Evolutionary conservation across 2,329 filamentous ascomycete genomes (phyloP), one percentile per base, ranked within the genome.

Genomic region (Aureobasidium sp.): DNA sequence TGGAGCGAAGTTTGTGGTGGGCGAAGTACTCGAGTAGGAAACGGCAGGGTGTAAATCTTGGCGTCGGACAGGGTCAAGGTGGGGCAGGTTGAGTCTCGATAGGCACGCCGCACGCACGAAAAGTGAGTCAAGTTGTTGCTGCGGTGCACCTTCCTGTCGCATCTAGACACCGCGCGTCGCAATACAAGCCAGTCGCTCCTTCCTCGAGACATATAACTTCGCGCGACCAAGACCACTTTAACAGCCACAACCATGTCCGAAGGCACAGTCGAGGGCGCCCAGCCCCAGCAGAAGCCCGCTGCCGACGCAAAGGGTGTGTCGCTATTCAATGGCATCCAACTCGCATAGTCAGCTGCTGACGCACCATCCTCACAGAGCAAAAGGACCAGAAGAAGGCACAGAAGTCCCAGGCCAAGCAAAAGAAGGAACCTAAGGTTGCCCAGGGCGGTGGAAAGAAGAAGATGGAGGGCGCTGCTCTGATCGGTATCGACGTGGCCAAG

Each of bases 401-500:
- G 34, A 71, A 72, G 63, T 41, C 61, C 14, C 63, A 65, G 48
- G 63, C 56, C 49, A 70, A 71, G 64, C 64, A 68, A 42, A 68
- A 52, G 49, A 57, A 64, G 56, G 63, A 60, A 22, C 34, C 57
- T 15, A 51, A 58, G 31, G 41, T 42, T 11, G 41, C 56, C 9
- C 61, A 65, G 41, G 66, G 66, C 27, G 62, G 61, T 42, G 68
- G 63, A 66, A 69, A 65, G 70, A 73, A 74, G 68, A 73, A 78
- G 76, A 81, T 79, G 51, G 83, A 85, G 47, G 84, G 83, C 52
- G 81, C 82, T 58, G 83, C 82, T 59, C 73, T 95, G 67, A 95
- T 94, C 70, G 92, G 92, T 67, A 96, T 97, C 71, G 94, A 92
- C 66, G 86, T 89, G 64, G 82, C 84, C 66, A 97, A 97, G 78